Conservation (phyloP, 2,329 filamentous ascomycete genomes). For the Allantophomopsis cytisporea region DNA sequence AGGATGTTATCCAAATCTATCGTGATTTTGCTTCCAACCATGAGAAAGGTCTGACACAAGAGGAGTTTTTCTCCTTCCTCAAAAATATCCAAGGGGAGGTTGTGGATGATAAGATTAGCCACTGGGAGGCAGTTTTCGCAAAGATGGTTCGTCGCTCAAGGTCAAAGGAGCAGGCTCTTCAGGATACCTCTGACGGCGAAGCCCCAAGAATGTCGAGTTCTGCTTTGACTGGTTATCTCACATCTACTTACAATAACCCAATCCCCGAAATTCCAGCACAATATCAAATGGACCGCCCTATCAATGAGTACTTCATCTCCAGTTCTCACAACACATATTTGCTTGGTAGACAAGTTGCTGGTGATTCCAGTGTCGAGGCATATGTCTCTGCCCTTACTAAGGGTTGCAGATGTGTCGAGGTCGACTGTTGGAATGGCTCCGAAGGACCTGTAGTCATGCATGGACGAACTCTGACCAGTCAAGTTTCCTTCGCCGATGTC, state of each 20-base stretch:
- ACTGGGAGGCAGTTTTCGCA: constrained; percentile 63
- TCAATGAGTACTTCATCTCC: constrained; percentile 97
- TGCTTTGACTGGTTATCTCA: constrained; percentile 65
- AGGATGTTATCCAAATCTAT: constrained; percentile 69
- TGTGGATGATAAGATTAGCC: constrained; percentile 45
- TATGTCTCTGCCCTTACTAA: constrained; percentile 83
- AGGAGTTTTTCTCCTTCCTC: constrained; percentile 68
- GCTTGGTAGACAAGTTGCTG: constrained; percentile 77
- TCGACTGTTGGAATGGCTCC: constrained; percentile 94
- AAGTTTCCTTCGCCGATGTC: constrained; percentile 81
- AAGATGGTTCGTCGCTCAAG: constrained; percentile 51
- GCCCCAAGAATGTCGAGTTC: constrained; percentile 58
- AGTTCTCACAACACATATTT: constrained; percentile 99
- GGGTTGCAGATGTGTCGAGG: constrained; percentile 89
- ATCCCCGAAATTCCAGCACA: constrained; percentile 46
- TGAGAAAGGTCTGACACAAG: constrained; percentile 51
- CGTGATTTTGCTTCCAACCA: constrained; percentile 41
- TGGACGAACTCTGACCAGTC: constrained; percentile 76
- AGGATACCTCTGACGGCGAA: constrained; percentile 28
- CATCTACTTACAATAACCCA: constrained; percentile 60
- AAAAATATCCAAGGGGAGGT: constrained; percentile 63
- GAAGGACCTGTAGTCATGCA: constrained; percentile 87
- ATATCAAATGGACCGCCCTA: constrained; percentile 60
- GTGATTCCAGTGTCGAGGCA: constrained; percentile 84
- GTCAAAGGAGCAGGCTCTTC: constrained; percentile 26